Evolutionary conservation across 805 yeast species (phyloP), one percentile per base, ranked within the genome.

Genomic region (Kluyveromyces wickerhamii): DNA sequence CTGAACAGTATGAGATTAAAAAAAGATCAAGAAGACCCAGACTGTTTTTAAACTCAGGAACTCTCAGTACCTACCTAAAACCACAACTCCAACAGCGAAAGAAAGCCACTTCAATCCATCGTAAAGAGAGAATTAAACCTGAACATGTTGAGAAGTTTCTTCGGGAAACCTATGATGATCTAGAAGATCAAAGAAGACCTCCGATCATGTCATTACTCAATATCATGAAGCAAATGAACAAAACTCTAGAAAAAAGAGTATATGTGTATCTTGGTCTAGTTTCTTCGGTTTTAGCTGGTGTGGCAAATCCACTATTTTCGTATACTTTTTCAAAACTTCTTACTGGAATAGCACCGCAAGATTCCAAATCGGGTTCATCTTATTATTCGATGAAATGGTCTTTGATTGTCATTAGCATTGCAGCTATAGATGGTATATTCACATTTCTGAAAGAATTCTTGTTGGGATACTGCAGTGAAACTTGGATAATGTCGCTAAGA

Each of bases 251-350:
- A n/a, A 44, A 42, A 7, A 62, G 52, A 29, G 16, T 28, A 4
- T 39, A 57, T 3, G 46, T 75, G 1, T 9, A 53, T 1, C 1
- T 69, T 1, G 96, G 96, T 0, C 36, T 82, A 1, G 0, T 69
- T 0, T 44, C 69, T 4, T 65, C 87, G 0, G 41, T 77, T 0
- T 30, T 71, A 1, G 74, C 78, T 39, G 88, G 94, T 8, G 69
- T 69, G 1, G 56, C 73, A 1, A 78, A 75, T 39, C 96, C 97
- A 0, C 59, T 83, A 0, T 86, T 92, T 42, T 82, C 96, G 0
- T 87, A 59, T 51, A 71, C 81, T 18, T 75, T 88, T 42, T 74
- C 96, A 1, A 75, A 76, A 39, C 58, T 89, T 7, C 58, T 89
- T 6, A 56, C 69, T 16, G 80, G 79, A 10, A 72, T 85, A 47